phyloP scores from a whole-genome alignment of 163 green algal genomes.

The Scenedesmus sp. region DNA sequence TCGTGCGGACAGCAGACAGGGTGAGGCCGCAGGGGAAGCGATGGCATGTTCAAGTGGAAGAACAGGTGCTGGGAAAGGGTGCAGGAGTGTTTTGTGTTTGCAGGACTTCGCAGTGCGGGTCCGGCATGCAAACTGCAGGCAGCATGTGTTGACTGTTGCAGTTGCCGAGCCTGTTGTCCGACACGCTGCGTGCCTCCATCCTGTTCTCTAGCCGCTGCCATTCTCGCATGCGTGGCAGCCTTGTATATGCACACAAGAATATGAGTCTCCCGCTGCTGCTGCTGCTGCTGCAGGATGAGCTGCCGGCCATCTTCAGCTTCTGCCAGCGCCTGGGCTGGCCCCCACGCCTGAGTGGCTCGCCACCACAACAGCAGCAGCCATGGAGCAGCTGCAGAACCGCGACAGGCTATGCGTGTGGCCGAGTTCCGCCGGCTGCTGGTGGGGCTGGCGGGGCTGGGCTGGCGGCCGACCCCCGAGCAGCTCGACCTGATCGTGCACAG shows the following conservation, averaged over 20 bases:
- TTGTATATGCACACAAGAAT: no score
- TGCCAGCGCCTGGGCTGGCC: slow-evolving; percentile 37
- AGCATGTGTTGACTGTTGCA: no score
- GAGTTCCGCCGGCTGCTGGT: slow-evolving; percentile 41
- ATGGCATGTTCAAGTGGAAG: no score
- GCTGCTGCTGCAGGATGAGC: slow-evolving; percentile 35
- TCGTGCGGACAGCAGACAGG: slow-evolving; percentile 21
- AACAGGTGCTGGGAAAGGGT: no score
- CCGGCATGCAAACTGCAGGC: no score
- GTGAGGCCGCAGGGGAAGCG: no score
- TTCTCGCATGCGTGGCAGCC: no score
- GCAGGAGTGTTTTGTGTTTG: no score
- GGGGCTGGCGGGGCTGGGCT: slow-evolving; percentile 35
- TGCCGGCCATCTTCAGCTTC: slow-evolving; percentile 29
- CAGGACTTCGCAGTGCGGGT: no score
- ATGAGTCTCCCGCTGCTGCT: neutral
- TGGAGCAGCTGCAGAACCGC: neutral
- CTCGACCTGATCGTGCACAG: slow-evolving; percentile 24
- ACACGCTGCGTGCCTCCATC: neutral
- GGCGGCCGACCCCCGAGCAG: slow-evolving; percentile 37
- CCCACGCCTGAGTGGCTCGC: slow-evolving; percentile 47
- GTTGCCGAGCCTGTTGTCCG: neutral
- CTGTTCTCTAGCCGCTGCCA: neutral
- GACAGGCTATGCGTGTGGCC: neutral
- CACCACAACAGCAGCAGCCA: neutral